phyloP scores from a whole-genome alignment of 1,284 basidiomycete genomes.

The Singerocomus rubriflavus region DNA sequence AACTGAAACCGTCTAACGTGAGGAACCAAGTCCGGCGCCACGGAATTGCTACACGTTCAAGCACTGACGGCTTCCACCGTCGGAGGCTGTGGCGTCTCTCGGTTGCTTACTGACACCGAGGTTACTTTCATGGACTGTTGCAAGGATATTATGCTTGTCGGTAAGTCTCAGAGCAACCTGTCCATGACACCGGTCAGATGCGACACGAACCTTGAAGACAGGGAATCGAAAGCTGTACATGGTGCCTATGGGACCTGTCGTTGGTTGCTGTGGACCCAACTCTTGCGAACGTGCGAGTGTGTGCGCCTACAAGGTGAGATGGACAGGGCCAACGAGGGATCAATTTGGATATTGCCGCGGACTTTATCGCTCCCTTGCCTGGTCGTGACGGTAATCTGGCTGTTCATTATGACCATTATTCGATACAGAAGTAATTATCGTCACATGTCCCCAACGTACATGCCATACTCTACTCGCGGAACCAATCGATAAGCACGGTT shows the following conservation, averaged over 20 bases:
- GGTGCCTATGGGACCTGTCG: neutral
- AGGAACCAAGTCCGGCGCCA: neutral
- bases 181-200: neutral
- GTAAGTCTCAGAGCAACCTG: neutral
- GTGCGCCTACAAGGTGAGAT: neutral
- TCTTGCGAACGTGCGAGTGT: neutral
- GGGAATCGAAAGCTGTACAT: slow-evolving; percentile 1
- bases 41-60: neutral
- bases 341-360: too few relatives aligned
- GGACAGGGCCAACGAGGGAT: neutral
- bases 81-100: neutral
- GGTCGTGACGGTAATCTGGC: too few relatives aligned
- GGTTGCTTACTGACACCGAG: neutral
- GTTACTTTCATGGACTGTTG: too few relatives aligned
- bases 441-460: too few relatives aligned
- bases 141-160: too few relatives aligned
- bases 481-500: too few relatives aligned
- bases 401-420: too few relatives aligned
- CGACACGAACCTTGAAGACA: neutral
- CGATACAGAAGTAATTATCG: too few relatives aligned
- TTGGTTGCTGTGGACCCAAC: too few relatives aligned
- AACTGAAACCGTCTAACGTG: neutral
- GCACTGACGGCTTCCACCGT: too few relatives aligned
- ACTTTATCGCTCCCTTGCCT: too few relatives aligned
- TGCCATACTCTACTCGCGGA: too few relatives aligned